Evolutionary conservation across 768 basidiomycete genomes (phyloP).

Genomic region (Tremella mesenterica): DNA sequence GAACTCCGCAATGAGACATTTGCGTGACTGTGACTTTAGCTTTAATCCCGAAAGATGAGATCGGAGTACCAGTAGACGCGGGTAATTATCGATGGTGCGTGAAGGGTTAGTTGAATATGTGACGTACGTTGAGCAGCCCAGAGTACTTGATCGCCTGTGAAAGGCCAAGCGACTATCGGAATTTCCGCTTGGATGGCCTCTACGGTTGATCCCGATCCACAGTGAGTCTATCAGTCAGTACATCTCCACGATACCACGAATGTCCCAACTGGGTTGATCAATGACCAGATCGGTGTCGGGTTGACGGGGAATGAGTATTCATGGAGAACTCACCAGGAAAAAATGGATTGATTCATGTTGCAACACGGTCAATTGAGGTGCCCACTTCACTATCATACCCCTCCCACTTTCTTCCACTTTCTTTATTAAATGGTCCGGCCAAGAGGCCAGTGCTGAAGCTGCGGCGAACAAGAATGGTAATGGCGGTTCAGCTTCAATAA

Average conservation of each 20-base stretch:
- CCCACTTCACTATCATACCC: neutral
- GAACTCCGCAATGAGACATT: neutral
- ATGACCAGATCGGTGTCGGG: no score
- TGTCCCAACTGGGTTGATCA: no score
- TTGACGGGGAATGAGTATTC: no score
- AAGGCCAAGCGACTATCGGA: neutral
- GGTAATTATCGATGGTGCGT: no score
- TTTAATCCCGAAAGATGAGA: neutral
- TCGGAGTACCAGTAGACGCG: no score
- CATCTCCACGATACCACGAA: neutral
- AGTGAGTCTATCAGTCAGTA: neutral
- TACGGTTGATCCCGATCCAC: neutral
- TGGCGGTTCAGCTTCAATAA: neutral
- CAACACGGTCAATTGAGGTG: slow-evolving; percentile 1
- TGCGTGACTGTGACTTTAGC: neutral
- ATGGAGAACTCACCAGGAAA: neutral
- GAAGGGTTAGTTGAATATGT: no score
- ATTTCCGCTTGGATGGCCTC: neutral
- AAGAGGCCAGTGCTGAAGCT: neutral
- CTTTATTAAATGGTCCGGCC: neutral
- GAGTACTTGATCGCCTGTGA: neutral
- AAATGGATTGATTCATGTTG: neutral
- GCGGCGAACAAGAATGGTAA: neutral
- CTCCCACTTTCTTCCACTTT: neutral
- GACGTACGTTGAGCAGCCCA: neutral